A percentile compares a stretch with the other conserved stretches of the same genome.
Conservation (phyloP, 116 monocot species). For the Dioscorea cayenensis region DNA sequence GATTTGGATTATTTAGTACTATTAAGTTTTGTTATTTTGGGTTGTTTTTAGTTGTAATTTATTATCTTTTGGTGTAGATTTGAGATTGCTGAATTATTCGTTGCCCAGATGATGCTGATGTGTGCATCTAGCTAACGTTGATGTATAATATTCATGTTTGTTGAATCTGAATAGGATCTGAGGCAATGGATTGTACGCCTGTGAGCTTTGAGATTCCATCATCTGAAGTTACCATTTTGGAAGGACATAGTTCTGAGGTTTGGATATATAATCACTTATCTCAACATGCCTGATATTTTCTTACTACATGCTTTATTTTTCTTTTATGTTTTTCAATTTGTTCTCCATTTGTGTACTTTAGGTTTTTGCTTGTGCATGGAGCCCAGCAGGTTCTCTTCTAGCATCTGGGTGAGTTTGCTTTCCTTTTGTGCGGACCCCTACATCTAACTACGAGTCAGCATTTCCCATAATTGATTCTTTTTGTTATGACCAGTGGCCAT, state of each 20-base stretch:
- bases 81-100: too few relatives aligned
- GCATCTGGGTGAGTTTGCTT: slow-evolving; percentile 82
- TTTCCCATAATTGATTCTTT: too few relatives aligned
- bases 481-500: too few relatives aligned
- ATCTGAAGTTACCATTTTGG: slow-evolving; percentile 80
- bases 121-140: background rate
- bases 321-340: background rate
- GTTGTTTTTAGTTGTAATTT: too few relatives aligned
- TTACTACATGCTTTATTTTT: background rate
- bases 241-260: slow-evolving; percentile 98
- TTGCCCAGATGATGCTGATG: too few relatives aligned
- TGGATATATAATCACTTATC: slow-evolving; percentile 2
- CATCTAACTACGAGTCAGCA: too few relatives aligned
- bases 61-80: too few relatives aligned
- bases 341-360: slow-evolving; percentile 14
- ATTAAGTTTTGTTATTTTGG: too few relatives aligned
- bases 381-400: slow-evolving; percentile 74
- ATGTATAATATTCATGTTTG: background rate
- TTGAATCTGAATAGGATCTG: slow-evolving; percentile 33
- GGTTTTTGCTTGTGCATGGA: slow-evolving; percentile 99
- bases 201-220: slow-evolving; percentile 48
- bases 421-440: background rate
- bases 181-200: slow-evolving; percentile 66
- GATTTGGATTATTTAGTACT: too few relatives aligned
- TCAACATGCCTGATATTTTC: background rate